Evolutionary conservation across 75 land plant genomes (phyloP).

Genomic region (Ceratopteris richardii): DNA sequence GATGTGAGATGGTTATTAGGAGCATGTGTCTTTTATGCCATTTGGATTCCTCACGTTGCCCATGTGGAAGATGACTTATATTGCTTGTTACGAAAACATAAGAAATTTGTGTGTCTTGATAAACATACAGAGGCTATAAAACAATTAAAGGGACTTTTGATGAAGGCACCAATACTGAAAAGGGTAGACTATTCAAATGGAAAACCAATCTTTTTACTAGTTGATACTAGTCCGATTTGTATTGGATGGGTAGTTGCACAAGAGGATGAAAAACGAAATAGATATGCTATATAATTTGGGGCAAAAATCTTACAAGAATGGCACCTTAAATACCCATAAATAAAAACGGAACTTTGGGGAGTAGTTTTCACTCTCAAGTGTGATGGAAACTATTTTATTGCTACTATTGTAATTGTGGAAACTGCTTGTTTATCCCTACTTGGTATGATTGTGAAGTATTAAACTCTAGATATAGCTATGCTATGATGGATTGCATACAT

Average conservation of each 20-base stretch:
- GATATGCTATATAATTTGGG: background rate
- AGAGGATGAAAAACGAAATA: background rate
- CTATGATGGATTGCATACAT: slow-evolving; percentile 1
- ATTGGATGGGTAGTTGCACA: slow-evolving; percentile 2
- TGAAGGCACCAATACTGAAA: background rate
- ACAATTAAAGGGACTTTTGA: background rate
- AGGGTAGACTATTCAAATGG: background rate
- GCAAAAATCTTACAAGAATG: background rate
- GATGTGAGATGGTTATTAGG: background rate
- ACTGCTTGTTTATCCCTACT: background rate
- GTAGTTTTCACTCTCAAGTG: background rate
- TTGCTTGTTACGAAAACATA: background rate
- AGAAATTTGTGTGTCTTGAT: background rate
- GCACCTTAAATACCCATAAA: background rate
- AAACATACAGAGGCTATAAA: background rate
- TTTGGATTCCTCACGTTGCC: background rate
- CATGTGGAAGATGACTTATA: slow-evolving; percentile 1
- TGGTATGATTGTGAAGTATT: background rate
- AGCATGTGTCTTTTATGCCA: background rate
- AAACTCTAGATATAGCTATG: background rate
- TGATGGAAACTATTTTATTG: background rate
- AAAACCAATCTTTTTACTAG: background rate
- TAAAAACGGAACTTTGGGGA: slow-evolving; percentile 5
- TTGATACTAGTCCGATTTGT: background rate
- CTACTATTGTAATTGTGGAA: background rate